phyloP scores from a whole-genome alignment of 768 basidiomycete genomes.

The Pulveroboletus sp. region DNA sequence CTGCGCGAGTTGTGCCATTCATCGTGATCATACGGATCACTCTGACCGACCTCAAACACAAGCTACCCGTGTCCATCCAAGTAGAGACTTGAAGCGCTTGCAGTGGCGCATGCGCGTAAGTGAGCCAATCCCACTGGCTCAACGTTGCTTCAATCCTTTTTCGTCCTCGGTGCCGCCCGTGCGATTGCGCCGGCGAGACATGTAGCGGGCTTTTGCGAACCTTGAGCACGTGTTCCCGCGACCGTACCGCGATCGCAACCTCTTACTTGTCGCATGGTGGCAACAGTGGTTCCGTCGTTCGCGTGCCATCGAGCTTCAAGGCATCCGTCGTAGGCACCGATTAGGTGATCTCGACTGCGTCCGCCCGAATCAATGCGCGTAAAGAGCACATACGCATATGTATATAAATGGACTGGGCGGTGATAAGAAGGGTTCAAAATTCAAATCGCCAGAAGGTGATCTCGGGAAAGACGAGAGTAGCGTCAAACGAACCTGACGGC shows the following conservation, averaged over 20 bases:
- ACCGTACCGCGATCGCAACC: conserved; percentile 25
- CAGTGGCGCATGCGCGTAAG: conserved; percentile 6
- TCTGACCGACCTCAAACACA: neutral
- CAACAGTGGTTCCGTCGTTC: conserved; percentile 10
- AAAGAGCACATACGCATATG: conserved; percentile 5
- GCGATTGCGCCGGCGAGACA: conserved; percentile 1
- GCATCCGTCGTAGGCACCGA: neutral
- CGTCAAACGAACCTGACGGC: conserved; percentile 7
- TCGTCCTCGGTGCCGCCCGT: conserved; percentile 1
- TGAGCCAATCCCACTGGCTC: neutral
- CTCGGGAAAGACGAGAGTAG: conserved; percentile 26
- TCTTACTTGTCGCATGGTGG: conserved; percentile 10
- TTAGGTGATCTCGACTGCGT: conserved; percentile 11
- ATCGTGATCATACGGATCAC: neutral
- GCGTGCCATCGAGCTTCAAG: conserved; percentile 2
- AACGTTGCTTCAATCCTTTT: neutral
- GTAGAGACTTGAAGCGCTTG: conserved; percentile 1
- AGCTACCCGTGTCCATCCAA: neutral
- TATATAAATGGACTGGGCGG: conserved; percentile 15
- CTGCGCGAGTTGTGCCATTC: conserved; percentile 9
- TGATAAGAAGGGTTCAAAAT: conserved; percentile 12
- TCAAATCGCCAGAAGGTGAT: conserved; percentile 16
- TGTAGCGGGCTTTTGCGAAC: conserved; percentile 10
- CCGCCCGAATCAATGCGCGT: neutral
- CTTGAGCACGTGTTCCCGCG: conserved; percentile 23